Evolutionary conservation across 2,329 filamentous ascomycete genomes (phyloP).

Genomic region (Didymella arachidicola): DNA sequence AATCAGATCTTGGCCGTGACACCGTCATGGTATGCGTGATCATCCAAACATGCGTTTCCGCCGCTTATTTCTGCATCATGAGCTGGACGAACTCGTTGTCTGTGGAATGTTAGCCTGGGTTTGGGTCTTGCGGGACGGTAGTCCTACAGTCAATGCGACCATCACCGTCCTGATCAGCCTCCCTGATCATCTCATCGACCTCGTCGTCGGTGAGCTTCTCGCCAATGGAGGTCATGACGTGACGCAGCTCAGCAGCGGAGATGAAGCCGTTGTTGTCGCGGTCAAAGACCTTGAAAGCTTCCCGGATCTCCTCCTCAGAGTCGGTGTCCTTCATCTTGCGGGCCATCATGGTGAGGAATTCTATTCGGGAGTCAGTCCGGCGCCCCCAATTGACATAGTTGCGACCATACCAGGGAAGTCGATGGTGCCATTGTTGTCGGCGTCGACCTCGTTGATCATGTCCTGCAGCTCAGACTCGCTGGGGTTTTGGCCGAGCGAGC

Average conservation of each 20-base stretch:
- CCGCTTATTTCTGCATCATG: conserved; percentile 63
- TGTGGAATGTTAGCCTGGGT: conserved; percentile 36
- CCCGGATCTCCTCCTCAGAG: conserved; percentile 69
- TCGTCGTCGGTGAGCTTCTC: conserved; percentile 69
- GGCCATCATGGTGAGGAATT: conserved; percentile 73
- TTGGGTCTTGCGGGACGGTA: not conserved
- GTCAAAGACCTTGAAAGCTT: conserved; percentile 72
- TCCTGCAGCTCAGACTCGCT: conserved; percentile 69
- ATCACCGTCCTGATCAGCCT: conserved; percentile 70
- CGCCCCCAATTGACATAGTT: not conserved
- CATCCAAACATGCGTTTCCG: conserved; percentile 34
- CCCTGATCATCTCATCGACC: conserved; percentile 71
- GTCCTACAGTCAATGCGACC: conserved; percentile 69
- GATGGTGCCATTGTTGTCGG: conserved; percentile 70
- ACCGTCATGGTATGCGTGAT: conserved; percentile 43
- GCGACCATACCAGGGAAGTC: conserved; percentile 64
- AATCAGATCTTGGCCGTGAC: conserved; percentile 37
- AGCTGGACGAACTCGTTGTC: conserved; percentile 65
- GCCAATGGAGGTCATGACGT: conserved; percentile 70
- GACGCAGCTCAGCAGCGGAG: conserved; percentile 67
- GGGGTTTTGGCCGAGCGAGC: conserved; percentile 68
- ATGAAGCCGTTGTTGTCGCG: conserved; percentile 72
- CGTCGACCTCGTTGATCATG: conserved; percentile 72
- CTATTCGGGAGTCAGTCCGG: conserved; percentile 46
- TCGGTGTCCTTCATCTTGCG: conserved; percentile 68